Conservation (phyloP, 164 flowering plant genomes). For the Magnolia changhungtana region DNA sequence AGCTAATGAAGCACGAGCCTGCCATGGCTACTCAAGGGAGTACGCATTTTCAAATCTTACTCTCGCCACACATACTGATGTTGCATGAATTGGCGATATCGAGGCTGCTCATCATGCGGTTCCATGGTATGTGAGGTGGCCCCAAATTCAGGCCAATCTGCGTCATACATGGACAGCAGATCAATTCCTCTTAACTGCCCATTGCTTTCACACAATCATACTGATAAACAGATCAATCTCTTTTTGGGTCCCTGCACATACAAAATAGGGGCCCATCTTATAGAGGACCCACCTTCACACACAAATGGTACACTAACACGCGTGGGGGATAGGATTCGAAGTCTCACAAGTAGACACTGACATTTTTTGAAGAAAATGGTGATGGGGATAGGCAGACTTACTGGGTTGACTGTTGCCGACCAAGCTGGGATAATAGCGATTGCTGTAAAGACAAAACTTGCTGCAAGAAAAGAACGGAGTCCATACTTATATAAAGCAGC, state of each 20-base stretch:
- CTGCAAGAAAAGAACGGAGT: constrained; percentile 29
- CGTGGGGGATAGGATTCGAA: too few species aligned
- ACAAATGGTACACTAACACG: too few species aligned
- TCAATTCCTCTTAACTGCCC: too few species aligned
- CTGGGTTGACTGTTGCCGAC: constrained; percentile 41
- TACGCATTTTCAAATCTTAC: background rate
- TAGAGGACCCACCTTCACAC: too few species aligned
- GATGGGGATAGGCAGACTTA: constrained; percentile 22
- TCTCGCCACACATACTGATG: background rate
- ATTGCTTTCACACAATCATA: too few species aligned
- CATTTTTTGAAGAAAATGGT: background rate
- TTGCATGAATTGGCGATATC: background rate
- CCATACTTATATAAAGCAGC: background rate
- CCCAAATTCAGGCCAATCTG: background rate
- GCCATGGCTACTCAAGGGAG: background rate
- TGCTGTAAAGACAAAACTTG: constrained; percentile 60
- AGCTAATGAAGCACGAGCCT: background rate
- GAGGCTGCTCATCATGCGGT: background rate
- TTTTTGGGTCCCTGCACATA: too few species aligned
- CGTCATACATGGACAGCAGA: background rate
- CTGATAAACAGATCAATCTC: too few species aligned
- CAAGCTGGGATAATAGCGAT: constrained; percentile 42
- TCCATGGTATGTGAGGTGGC: background rate
- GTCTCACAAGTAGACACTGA: too few species aligned
- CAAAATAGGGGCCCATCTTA: too few species aligned